phyloP scores from a whole-genome alignment of 106 monocot species.

The Allium fistulosum region DNA sequence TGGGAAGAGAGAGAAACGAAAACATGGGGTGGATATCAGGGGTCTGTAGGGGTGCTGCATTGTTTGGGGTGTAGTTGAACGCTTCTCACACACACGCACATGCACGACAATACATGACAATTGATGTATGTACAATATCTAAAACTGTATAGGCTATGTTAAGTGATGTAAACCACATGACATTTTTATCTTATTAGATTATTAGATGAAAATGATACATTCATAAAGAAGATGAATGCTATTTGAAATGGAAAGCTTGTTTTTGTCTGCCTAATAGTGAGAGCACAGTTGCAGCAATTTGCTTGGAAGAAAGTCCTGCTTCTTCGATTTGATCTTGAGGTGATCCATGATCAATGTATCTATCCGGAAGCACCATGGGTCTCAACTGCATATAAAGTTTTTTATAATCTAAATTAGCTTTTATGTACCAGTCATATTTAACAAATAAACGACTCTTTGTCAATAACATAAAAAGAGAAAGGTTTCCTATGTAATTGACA shows the following conservation, averaged over 20 bases:
- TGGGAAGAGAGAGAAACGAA: too few species aligned
- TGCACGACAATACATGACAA: background rate
- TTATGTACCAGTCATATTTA: too few species aligned
- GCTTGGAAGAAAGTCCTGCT: conserved; percentile 52
- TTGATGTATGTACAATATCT: background rate
- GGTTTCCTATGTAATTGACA: too few species aligned
- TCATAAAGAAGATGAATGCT: background rate
- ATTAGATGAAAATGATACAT: background rate
- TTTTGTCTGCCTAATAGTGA: conserved; percentile 42
- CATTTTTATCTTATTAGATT: background rate
- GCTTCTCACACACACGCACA: too few species aligned
- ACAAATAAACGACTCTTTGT: too few species aligned
- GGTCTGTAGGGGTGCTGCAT: too few species aligned
- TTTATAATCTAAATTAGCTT: too few species aligned
- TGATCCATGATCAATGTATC: conserved; percentile 68
- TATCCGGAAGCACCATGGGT: conserved; percentile 58
- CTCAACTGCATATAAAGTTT: conserved; percentile 40
- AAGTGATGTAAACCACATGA: too few species aligned
- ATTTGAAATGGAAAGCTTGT: conserved; percentile 46
- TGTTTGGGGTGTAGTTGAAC: too few species aligned
- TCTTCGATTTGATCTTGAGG: conserved; percentile 56
- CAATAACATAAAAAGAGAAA: too few species aligned
- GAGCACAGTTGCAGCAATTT: conserved; percentile 52
- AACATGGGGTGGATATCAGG: too few species aligned
- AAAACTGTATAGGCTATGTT: too few species aligned